These are phyloP conservation scores for Mycena alexandri DNA, from an alignment of 768 basidiomycete species.

Conservation along the genomic window DNA sequence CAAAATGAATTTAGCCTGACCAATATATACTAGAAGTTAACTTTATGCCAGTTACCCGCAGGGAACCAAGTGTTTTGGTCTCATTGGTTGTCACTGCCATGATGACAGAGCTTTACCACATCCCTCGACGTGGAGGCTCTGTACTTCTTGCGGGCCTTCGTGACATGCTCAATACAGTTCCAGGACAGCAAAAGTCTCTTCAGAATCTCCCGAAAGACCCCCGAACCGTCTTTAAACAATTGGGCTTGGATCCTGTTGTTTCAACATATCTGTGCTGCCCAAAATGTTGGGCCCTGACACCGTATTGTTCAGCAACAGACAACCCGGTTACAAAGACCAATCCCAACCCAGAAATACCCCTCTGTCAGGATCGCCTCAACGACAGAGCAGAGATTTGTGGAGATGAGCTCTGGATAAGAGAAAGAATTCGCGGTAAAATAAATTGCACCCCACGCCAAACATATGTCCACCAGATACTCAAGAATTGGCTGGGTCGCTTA, in stretches of 20 bases:
- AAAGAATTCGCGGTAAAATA: slow-evolving; percentile 2
- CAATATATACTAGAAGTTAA: slow-evolving; percentile 1
- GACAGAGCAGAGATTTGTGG: slow-evolving; percentile 33
- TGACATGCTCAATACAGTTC: slow-evolving; percentile 30
- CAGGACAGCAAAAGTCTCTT: neutral
- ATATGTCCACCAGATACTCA: slow-evolving; percentile 42
- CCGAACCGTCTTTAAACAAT: slow-evolving; percentile 14
- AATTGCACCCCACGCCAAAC: slow-evolving; percentile 22
- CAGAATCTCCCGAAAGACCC: slow-evolving; percentile 39
- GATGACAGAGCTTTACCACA: slow-evolving; percentile 40
- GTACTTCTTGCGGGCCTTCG: slow-evolving; percentile 40
- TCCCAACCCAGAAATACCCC: slow-evolving; percentile 1
- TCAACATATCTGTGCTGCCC: slow-evolving; percentile 41
- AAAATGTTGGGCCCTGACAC: slow-evolving; percentile 40
- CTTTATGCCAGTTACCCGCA: slow-evolving; percentile 4
- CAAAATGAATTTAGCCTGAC: no score
- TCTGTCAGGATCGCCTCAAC: slow-evolving; percentile 30
- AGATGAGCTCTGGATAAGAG: slow-evolving; percentile 38
- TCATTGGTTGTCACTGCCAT: slow-evolving; percentile 35
- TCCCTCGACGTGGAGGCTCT: slow-evolving; percentile 38
- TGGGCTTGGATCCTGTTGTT: slow-evolving; percentile 42
- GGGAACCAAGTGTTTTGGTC: slow-evolving; percentile 23
- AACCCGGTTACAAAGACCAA: slow-evolving; percentile 4
- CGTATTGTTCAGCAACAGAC: slow-evolving; percentile 23
- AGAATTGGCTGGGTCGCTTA: slow-evolving; percentile 44